Evolutionary conservation across 1,139 yeast genomes (phyloP).

Genomic region (Blastobotrys elegans): DNA sequence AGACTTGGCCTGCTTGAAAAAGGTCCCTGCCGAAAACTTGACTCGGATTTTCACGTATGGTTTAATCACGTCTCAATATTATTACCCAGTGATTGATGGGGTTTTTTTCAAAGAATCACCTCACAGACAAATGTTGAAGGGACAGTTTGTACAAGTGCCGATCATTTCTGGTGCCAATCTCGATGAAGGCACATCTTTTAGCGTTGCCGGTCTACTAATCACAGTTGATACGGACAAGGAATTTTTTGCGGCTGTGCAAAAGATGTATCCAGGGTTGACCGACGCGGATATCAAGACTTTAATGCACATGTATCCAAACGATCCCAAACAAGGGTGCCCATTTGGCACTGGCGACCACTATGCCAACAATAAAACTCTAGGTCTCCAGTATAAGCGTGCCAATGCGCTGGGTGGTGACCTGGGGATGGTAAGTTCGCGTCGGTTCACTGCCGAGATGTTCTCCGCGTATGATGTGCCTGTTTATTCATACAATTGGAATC

Average conservation of each 20-base stretch:
- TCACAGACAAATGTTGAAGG: constrained; percentile 12
- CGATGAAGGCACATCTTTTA: constrained; percentile 25
- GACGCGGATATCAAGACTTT: background rate
- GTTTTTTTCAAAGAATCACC: constrained; percentile 15
- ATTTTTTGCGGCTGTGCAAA: background rate
- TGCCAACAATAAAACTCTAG: background rate
- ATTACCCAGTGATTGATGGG: constrained; percentile 17
- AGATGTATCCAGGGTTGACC: constrained; percentile 8
- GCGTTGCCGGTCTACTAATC: constrained; percentile 4
- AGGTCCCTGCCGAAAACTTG: background rate
- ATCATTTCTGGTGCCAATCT: constrained; percentile 21
- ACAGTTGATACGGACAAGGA: constrained; percentile 16
- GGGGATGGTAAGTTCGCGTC: constrained; percentile 18
- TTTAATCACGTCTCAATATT: background rate
- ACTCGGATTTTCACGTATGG: background rate
- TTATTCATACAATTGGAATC: constrained; percentile 23
- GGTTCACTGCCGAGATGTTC: constrained; percentile 14
- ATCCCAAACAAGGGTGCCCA: constrained; percentile 21
- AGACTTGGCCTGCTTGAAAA: background rate
- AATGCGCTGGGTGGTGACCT: constrained; percentile 20
- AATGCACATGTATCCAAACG: constrained; percentile 18
- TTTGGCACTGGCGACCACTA: constrained; percentile 18
- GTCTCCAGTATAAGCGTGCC: constrained; percentile 14
- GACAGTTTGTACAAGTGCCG: constrained; percentile 21
- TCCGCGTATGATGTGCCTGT: constrained; percentile 9